Evolutionary conservation across 2,329 filamentous ascomycete species (phyloP), one percentile per base, ranked within the genome.

Genomic region (Sporothrix sp.): DNA sequence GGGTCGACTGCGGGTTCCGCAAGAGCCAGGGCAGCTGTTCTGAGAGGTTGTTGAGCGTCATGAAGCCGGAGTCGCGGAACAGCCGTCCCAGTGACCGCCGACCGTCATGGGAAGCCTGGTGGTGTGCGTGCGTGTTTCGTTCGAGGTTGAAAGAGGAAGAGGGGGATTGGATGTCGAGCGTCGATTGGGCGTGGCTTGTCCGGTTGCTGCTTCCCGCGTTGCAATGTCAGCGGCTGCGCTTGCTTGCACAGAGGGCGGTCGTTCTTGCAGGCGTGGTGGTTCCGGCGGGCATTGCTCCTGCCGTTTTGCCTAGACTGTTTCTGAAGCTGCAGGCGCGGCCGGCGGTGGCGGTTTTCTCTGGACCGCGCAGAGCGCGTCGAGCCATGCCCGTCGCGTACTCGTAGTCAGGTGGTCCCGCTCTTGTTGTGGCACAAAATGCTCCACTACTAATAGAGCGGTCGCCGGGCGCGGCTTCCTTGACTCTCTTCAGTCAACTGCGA

Each of bases 21-120:
- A 78, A 61, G 60, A 81, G 68, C 77, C 77, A 81, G 58, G 73
- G 68, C 58, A 81, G 66, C 62, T 81, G 74, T 61, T 76, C 71
- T 58, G 66, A 63, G 54, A 81, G 70, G 61, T 81, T 81, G 66
- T 80, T 79, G 62, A 73, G 75, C 68, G 77, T 81, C 77, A 81
- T 81, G 68, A 73, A 74, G 69, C 62, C 70, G 65, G 65, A 51
- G 61, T 61, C 62, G 61, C 66, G 62, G 64, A 54, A 57, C 42
- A 46, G 49, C 48, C 35, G 64, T 67, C 63, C 66, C 63, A 56
- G 47, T 42, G 43, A 53, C 48, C 52, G 47, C 50, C 46, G 54
- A 30, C 54, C 51, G 51, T 51, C 61, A 63, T 63, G 53, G 30
- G 52, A 9, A 18, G 9, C 20, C 11, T 8, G 33, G 14, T 8